A percentile compares a stretch with the other conserved stretches of the same genome.
Conservation (phyloP, 805 yeast genomes). For the Ascoidea rubescens region DNA sequence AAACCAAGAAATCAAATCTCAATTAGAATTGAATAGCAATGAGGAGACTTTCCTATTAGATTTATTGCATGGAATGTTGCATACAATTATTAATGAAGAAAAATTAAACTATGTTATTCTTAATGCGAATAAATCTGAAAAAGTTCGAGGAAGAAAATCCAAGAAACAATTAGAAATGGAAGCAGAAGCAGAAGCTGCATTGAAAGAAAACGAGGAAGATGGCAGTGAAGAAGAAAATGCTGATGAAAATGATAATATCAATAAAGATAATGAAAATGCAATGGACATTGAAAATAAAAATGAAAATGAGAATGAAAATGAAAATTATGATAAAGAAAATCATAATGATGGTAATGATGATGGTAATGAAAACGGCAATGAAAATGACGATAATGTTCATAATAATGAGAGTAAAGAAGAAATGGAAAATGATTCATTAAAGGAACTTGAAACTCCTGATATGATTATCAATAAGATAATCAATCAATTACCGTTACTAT, state of each 20-base stretch:
- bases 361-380: background rate
- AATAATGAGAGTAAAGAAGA: conserved; percentile 3
- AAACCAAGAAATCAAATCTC: conserved; percentile 19
- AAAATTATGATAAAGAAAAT: background rate
- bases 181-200: conserved; percentile 1
- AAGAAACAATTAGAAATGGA: conserved; percentile 5
- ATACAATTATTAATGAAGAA: background rate
- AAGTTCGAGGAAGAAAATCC: conserved; percentile 5
- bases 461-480: conserved; percentile 4
- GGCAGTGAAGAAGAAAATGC: conserved; percentile 10
- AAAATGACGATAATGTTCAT: background rate
- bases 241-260: conserved; percentile 6
- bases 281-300: conserved; percentile 4
- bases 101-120: background rate
- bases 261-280: conserved; percentile 1
- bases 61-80: conserved; percentile 26
- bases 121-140: background rate
- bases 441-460: conserved; percentile 3
- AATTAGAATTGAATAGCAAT: conserved; percentile 16
- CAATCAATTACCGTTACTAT: conserved; percentile 8
- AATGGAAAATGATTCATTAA: conserved; percentile 3
- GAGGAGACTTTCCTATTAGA: conserved; percentile 20
- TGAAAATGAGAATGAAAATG: background rate
- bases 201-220: conserved; percentile 2
- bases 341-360: conserved; percentile 6